A percentile compares a stretch with the other conserved stretches of the same genome.
phyloP scores from a whole-genome alignment of 176 grass and related monocot genomes.

The Carex kokanica region DNA sequence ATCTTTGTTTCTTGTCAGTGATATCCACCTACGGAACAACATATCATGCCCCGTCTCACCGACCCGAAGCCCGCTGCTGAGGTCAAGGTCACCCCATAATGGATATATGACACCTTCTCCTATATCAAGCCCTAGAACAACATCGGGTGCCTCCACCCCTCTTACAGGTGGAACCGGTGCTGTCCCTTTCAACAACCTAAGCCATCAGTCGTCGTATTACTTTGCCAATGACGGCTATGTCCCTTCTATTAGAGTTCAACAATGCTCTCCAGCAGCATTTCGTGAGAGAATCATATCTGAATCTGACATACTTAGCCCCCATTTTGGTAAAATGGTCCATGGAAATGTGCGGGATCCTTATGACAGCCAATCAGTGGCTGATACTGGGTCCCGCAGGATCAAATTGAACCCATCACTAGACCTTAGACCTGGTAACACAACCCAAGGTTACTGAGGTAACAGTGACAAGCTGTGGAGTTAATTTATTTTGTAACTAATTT shows the following conservation, averaged over 20 bases:
- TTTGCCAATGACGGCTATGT: slow-evolving; percentile 48
- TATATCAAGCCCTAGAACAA: slow-evolving; percentile 88
- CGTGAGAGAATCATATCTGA: slow-evolving; percentile 57
- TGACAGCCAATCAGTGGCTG: slow-evolving; percentile 40
- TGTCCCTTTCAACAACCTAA: slow-evolving; percentile 61
- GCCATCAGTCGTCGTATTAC: slow-evolving; percentile 37
- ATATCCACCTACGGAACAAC: slow-evolving; percentile 65
- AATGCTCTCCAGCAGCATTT: slow-evolving; percentile 38
- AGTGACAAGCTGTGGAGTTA: slow-evolving; percentile 3
- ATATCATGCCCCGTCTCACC: slow-evolving; percentile 98
- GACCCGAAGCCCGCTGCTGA: slow-evolving; percentile 74
- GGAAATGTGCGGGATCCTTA: slow-evolving; percentile 51
- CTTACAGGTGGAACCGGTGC: slow-evolving; percentile 64
- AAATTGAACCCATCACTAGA: slow-evolving; percentile 67
- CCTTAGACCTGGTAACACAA: slow-evolving; percentile 36
- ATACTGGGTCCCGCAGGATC: slow-evolving; percentile 40
- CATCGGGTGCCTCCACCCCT: slow-evolving; percentile 87
- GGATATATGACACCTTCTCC: slow-evolving; percentile 92
- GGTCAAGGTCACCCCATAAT: slow-evolving; percentile 80
- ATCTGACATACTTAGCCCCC: slow-evolving; percentile 62
- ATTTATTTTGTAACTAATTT: slow-evolving; percentile 27
- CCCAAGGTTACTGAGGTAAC: slow-evolving; percentile 22
- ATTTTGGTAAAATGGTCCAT: slow-evolving; percentile 67
- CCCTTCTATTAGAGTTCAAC: slow-evolving; percentile 46
- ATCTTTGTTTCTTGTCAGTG: slow-evolving; percentile 46